phyloP scores from a whole-genome alignment of 106 monocot genomes.

The Hemerocallis citrina region DNA sequence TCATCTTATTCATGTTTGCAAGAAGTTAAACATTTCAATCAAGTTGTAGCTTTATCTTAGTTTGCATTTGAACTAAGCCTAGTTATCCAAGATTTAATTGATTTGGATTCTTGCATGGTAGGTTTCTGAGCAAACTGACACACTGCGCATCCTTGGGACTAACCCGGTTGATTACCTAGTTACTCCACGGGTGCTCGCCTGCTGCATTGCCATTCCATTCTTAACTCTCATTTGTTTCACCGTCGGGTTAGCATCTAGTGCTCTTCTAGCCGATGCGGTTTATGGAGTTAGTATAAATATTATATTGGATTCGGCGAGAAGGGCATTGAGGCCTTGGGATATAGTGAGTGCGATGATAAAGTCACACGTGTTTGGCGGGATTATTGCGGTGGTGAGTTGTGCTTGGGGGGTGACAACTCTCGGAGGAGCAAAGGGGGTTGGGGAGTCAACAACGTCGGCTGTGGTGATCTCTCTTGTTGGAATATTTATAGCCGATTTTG shows the following conservation, averaged over 20 bases:
- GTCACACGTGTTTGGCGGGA: constrained; percentile 67
- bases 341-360: constrained; percentile 82
- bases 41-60: no score
- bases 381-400: constrained; percentile 84
- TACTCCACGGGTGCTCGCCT: constrained; percentile 72
- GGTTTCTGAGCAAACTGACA: constrained; percentile 80
- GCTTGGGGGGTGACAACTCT: constrained; percentile 84
- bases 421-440: constrained; percentile 74
- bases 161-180: constrained; percentile 63
- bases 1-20: no score
- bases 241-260: constrained; percentile 65
- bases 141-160: constrained; percentile 63
- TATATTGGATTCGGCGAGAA: constrained; percentile 66
- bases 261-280: constrained; percentile 55
- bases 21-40: no score
- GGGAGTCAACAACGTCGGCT: constrained; percentile 69
- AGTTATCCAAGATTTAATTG: background rate
- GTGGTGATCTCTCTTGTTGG: constrained; percentile 66
- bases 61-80: no score
- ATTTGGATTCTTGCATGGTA: constrained; percentile 21
- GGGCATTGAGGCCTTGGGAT: constrained; percentile 67
- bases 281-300: constrained; percentile 71
- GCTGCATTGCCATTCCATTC: constrained; percentile 60
- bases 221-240: constrained; percentile 71
- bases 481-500: constrained; percentile 83